These are phyloP conservation scores for Syzygium syzygioides DNA, from an alignment of 441 rosid species.

Conservation along the genomic window DNA sequence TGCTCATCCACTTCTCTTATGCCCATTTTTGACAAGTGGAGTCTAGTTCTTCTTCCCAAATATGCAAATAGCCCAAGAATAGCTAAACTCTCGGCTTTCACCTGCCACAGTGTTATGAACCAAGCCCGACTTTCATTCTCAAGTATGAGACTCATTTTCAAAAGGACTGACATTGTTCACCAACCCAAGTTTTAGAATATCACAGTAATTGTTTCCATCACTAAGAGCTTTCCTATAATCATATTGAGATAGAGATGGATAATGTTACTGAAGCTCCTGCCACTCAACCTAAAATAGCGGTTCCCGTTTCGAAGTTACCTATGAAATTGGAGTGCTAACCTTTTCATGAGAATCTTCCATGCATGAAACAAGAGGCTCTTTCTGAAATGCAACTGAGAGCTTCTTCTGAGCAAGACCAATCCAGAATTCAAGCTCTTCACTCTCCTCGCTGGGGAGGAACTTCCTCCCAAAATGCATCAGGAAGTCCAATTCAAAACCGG, in stretches of 20 bases:
- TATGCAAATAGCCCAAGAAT: slow-evolving; percentile 68
- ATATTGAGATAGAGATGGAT: not conserved
- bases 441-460: slow-evolving; percentile 30
- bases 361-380: slow-evolving; percentile 24
- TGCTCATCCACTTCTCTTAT: slow-evolving; percentile 54
- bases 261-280: not conserved
- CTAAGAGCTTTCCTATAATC: not conserved
- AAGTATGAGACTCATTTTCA: not conserved
- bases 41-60: slow-evolving; percentile 52
- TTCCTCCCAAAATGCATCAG: slow-evolving; percentile 55
- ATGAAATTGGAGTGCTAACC: slow-evolving; percentile 18
- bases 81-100: slow-evolving; percentile 49
- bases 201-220: not conserved
- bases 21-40: slow-evolving; percentile 35
- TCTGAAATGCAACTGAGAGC: slow-evolving; percentile 42
- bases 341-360: slow-evolving; percentile 15
- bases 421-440: slow-evolving; percentile 67
- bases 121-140: not conserved
- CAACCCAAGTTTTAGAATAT: not conserved
- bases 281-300: not conserved
- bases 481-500: slow-evolving; percentile 56
- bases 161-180: not conserved
- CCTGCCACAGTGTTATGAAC: slow-evolving; percentile 17
- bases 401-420: slow-evolving; percentile 62
- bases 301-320: not conserved